Base-by-base conservation (phyloP, 2,329 filamentous ascomycete species). In the Pestalotiopsis sp. region DNA sequence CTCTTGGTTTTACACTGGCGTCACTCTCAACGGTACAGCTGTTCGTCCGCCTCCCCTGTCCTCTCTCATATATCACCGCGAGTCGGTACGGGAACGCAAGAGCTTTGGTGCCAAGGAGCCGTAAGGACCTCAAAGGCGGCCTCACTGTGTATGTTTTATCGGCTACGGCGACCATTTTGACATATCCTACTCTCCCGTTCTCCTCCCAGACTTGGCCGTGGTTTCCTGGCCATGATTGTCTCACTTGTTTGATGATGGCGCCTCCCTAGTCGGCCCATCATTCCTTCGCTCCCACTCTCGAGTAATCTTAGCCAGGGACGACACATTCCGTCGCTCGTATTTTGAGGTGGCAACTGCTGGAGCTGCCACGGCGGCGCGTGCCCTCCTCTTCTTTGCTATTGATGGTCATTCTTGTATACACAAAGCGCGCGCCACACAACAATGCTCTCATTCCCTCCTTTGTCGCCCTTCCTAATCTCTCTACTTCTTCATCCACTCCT, bases 221-320 rank as follows among this genome's bases (percentile, higher is more conserved):
- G 41, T 45, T 36, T 38, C 58, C 27, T 60, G 58, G 20, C 27
- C 7, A 20, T 39, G 59, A 9, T 31, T 67, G 52, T 62, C 45
- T 64, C 56, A 45, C 67, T 63, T 23, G 25, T 36, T 69, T 62
- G 66, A 67, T 45, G 64, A 68, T 67, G 45, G 68, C 72, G 66
- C 66, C 68, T 73, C 72, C 73, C 70, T 74, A 56, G 27, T 39
- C 67, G 69, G 64, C 69, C 69, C 45, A 68, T 71, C 75, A 76
- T 77, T 77, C 76, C 70, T 71, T 69, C 70, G 31, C 36, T 58
- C 41, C 68, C 71, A 68, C 72, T 27, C 58, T 45, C 23, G 17
- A 17, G 39, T 27, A 69, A 68, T 38, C 36, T 25, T 17, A 31
- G 17, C 31, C n/a, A 66, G 65, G 68, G 71, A 72, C 58, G 69